Evolutionary conservation across 2,329 filamentous ascomycete genomes (phyloP).

Genomic region (Fonsecaea monophora): DNA sequence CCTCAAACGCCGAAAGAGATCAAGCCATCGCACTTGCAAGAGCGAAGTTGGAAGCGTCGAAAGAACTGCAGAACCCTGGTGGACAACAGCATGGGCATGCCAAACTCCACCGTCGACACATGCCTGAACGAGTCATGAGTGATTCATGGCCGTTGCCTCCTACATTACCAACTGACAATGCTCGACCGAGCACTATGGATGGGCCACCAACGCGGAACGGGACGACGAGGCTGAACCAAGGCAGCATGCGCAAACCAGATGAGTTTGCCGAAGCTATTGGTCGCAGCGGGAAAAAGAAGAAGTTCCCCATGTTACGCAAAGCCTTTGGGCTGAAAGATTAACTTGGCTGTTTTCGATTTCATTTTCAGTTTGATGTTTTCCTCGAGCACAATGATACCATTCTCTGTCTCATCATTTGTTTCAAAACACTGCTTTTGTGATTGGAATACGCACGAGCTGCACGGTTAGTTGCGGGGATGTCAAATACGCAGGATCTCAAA

Average conservation of each 20-base stretch:
- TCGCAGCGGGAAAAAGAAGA: conserved; percentile 53
- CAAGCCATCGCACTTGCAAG: conserved; percentile 66
- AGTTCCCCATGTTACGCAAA: conserved; percentile 53
- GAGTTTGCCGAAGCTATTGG: conserved; percentile 32
- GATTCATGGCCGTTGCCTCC: conserved; percentile 59
- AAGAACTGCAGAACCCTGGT: conserved; percentile 38
- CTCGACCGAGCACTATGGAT: conserved; percentile 42
- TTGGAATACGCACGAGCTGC: conserved; percentile 18
- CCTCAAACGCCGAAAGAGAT: conserved; percentile 61
- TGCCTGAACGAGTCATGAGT: conserved; percentile 46
- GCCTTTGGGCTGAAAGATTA: conserved; percentile 52
- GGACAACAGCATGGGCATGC: conserved; percentile 40
- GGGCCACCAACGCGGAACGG: conserved; percentile 34
- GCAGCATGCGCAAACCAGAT: conserved; percentile 33
- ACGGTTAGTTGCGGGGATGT: conserved; percentile 12
- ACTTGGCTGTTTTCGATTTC: conserved; percentile 19
- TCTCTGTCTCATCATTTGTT: conserved; percentile 18
- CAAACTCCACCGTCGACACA: conserved; percentile 57
- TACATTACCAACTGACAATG: conserved; percentile 24
- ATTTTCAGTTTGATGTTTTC: not conserved
- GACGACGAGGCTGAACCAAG: conserved; percentile 30
- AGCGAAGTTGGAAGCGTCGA: conserved; percentile 52
- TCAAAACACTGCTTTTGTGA: conserved; percentile 12
- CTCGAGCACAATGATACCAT: conserved; percentile 20
- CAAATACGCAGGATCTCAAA: conserved; percentile 6